Evolutionary conservation across 2,329 filamentous ascomycete species (phyloP).

Genomic region (Westerdykella ornata): DNA sequence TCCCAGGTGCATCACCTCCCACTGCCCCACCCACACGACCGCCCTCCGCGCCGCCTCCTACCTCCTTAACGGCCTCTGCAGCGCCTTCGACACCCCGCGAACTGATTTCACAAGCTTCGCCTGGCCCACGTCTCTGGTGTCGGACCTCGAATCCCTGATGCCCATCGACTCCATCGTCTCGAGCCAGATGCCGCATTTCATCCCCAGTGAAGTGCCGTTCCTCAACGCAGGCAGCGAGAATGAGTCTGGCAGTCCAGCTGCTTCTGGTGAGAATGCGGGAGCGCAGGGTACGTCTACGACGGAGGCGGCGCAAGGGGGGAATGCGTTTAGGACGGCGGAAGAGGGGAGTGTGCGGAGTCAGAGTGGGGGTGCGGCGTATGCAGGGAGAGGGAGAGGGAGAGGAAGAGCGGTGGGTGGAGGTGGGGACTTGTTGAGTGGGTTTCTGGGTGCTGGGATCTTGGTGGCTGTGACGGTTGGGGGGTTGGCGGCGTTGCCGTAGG

Average conservation of each 20-base stretch:
- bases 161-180: conserved; percentile 3
- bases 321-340: background rate
- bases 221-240: background rate
- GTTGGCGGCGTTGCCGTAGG: conserved; percentile 7
- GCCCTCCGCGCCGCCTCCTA: conserved; percentile 7
- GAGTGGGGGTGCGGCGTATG: conserved; percentile 2
- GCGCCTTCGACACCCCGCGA: background rate
- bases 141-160: conserved; percentile 1
- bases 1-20: conserved; percentile 9
- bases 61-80: conserved; percentile 5
- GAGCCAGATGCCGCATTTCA: background rate
- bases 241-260: background rate
- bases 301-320: background rate
- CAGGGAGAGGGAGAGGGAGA: background rate
- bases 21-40: conserved; percentile 6
- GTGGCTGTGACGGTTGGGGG: conserved; percentile 7
- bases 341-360: conserved; percentile 2
- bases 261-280: background rate
- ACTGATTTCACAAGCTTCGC: conserved; percentile 4
- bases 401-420: background rate
- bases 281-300: conserved; percentile 1
- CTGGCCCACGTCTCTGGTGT: conserved; percentile 2
- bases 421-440: conserved; percentile 1
- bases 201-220: background rate
- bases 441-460: conserved; percentile 9